Base-by-base conservation (phyloP, 331 rosid species). In the Malus hybrid region DNA sequence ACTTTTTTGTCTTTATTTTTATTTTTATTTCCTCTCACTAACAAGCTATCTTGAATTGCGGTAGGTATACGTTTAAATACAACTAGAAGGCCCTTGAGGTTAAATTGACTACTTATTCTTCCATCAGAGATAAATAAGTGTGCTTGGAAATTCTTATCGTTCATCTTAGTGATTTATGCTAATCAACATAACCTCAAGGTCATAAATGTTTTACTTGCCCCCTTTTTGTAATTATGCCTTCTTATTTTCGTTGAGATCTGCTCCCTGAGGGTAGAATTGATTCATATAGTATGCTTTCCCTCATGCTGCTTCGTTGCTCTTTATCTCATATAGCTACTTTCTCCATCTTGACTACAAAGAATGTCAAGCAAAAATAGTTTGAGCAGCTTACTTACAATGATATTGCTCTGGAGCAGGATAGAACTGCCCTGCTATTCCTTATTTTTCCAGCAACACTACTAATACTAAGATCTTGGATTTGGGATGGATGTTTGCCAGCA, bases 401-500 rank as follows among this genome's bases (percentile, higher is more conserved):
- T 61, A 19, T 75, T 52, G 66, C 24, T 36, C 67, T 83, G 86
- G 81, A 85, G 78, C 99, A 95, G 99, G 99, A 95, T 78, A 85
- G 87, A 74, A 92, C 99, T 39, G 99, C 99, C 77, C 87, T 90
- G 33, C 93, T 95, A 14, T 95, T 95, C 85, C 93, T 95, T 73
- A 79, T 95, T 77, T 95, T 95, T 71, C 99, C 99, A 7, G 80
- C 91, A 27, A 3, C 61, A 11, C 90, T 95, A 42, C 99, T 95
- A 81, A 72, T 86, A 76, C 86, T 92, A 59, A 83, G 98, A 87
- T 88, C 96, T 63, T 95, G 91, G 90, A 15, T 90, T 73, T 95
- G 99, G 99, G 90, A 83, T 65, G 99, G 99, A 80, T 95, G 99
- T 82, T 73, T 95, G 93, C 99, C 98, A 56, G 84, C 95, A 34